phyloP scores from a whole-genome alignment of 345 rosid species.

The Eucalyptus urophylla region DNA sequence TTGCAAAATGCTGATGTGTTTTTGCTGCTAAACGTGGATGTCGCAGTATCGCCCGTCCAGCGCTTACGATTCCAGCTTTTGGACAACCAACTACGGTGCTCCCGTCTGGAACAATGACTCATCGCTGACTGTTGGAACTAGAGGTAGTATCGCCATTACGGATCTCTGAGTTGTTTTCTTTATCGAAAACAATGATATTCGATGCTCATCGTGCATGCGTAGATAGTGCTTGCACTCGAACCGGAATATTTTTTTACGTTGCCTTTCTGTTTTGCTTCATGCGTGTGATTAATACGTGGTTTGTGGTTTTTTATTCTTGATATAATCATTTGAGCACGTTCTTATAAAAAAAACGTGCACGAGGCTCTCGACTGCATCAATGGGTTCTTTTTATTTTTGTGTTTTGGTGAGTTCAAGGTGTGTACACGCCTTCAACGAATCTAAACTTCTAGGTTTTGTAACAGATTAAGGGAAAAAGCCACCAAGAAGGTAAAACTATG shows the following conservation, averaged over 20 bases:
- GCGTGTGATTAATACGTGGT: not conserved
- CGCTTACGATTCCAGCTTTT: conserved; percentile 42
- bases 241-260: not conserved
- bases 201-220: not conserved
- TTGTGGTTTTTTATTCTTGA: not conserved
- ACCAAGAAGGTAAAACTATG: too few relatives aligned
- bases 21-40: not conserved
- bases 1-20: not conserved
- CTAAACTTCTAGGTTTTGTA: not conserved
- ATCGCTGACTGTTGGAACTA: conserved; percentile 63
- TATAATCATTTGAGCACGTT: not conserved
- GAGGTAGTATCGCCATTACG: conserved; percentile 30
- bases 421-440: not conserved
- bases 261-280: not conserved
- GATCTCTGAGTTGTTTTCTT: not conserved
- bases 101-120: conserved; percentile 82
- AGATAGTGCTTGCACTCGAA: not conserved
- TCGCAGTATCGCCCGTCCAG: conserved; percentile 63
- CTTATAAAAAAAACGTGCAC: not conserved
- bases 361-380: not conserved
- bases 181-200: not conserved
- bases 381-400: not conserved
- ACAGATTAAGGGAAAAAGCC: not conserved
- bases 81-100: conserved; percentile 74
- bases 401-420: not conserved